phyloP scores from a whole-genome alignment of 176 grass and related monocot species.

The Triticum aestivum region IWGSC_CS_RefSeq_v2.1 NC_057798.1:344735983-344736482 shows the following conservation, averaged over 20 bases:
- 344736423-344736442: slow-evolving; percentile 81
- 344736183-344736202: slow-evolving; percentile 77
- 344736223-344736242: slow-evolving; percentile 63
- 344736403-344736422: slow-evolving; percentile 97
- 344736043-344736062: slow-evolving; percentile 72
- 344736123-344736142: slow-evolving; percentile 74
- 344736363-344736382: slow-evolving; percentile 84
- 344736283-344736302: neutral
- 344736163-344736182: slow-evolving; percentile 98
- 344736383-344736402: slow-evolving; percentile 72
- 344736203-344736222: slow-evolving; percentile 88
- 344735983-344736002: slow-evolving; percentile 87
- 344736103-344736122: slow-evolving; percentile 95
- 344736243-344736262: neutral
- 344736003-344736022: slow-evolving; percentile 87
- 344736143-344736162: slow-evolving; percentile 70
- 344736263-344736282: neutral
- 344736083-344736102: slow-evolving; percentile 94
- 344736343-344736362: slow-evolving; percentile 75
- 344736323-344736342: slow-evolving; percentile 83
- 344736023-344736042: slow-evolving; percentile 68
- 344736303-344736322: slow-evolving; percentile 63
- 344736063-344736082: slow-evolving; percentile 58
- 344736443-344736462: slow-evolving; percentile 76
- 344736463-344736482: slow-evolving; percentile 66